Evolutionary conservation across 805 yeast genomes (phyloP).

Genomic region (Pachysolen tannophilus): DNA sequence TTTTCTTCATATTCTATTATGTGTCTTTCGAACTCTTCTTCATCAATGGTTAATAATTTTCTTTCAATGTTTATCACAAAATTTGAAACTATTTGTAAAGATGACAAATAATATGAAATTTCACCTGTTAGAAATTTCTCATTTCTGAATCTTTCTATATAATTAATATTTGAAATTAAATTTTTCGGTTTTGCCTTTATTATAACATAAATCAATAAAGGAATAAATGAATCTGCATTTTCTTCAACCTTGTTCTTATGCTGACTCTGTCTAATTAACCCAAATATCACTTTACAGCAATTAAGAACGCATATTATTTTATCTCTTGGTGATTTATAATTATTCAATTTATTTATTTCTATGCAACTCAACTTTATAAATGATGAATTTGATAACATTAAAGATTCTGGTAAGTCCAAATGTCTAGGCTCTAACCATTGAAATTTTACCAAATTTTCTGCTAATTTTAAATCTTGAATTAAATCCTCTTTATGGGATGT

Average conservation of each 20-base stretch:
- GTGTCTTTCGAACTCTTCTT: slow-evolving; percentile 37
- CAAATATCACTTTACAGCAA: slow-evolving; percentile 88
- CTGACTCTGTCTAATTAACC: slow-evolving; percentile 56
- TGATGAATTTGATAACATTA: slow-evolving; percentile 36
- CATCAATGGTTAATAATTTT: slow-evolving; percentile 51
- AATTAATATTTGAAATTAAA: slow-evolving; percentile 71
- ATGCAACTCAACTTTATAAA: slow-evolving; percentile 61
- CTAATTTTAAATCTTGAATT: slow-evolving; percentile 56
- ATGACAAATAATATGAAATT: slow-evolving; percentile 82
- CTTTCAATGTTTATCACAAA: slow-evolving; percentile 59
- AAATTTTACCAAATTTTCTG: slow-evolving; percentile 20
- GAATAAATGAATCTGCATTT: slow-evolving; percentile 94
- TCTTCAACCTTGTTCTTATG: slow-evolving; percentile 44
- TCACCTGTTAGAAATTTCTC: slow-evolving; percentile 78
- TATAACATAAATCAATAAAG: slow-evolving; percentile 73
- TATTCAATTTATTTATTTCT: slow-evolving; percentile 72
- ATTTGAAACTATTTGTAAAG: slow-evolving; percentile 82
- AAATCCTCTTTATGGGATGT: slow-evolving; percentile 59
- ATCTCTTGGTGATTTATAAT: slow-evolving; percentile 89
- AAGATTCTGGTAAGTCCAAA: slow-evolving; percentile 60
- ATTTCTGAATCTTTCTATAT: slow-evolving; percentile 78
- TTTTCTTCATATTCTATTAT: slow-evolving; percentile 26
- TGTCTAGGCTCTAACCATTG: slow-evolving; percentile 66
- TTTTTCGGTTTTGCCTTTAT: slow-evolving; percentile 57
- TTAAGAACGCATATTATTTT: slow-evolving; percentile 86